Base-by-base conservation (phyloP, 1,284 basidiomycete genomes). In the Apiotrichum sp. region DNA sequence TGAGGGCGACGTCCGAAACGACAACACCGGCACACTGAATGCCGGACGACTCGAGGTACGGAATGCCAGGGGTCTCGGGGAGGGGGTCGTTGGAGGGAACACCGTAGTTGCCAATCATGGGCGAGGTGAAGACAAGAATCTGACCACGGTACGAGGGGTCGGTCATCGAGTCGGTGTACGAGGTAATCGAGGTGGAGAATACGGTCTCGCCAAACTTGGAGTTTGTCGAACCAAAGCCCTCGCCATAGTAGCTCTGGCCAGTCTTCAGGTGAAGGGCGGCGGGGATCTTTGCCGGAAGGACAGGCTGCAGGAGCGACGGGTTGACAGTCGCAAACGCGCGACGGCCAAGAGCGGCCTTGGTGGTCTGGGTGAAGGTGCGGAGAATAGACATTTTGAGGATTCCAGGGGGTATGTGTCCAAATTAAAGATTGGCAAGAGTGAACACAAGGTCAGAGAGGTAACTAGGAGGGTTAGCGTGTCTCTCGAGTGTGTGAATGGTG, bases 131-230 rank as follows among this genome's bases (percentile, higher is more conserved):
- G 58, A 98, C 93, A 60, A 99, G 84, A 66, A 98, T 92, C 78
- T 99, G 96, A 53, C 92, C 89, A 39, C 91, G 89, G 78, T 99
- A 98, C 8, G 96, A 98, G 6, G 95, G 95, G 74, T 99, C 95
- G 47, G 95, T 99, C 91, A 99, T 96, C 13, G 93, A 97, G 78
- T 99, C 96, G 54, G 93, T 98, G 78, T 99, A 98, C 53, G 92
- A 96, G 6, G 96, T 99, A 75, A 98, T 98, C 52, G 91, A 93
- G 38, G 95, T 99, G 31, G 92, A 95, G 78, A 99, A 99, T 34
- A 99, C 95, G 3, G 95, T 96, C 80, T 99, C 95, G 60, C 96
- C 96, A 78, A 84, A 98, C 57, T 86, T 85, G 69, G 89, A 93
- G 69, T 82, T 86, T 46, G 86, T 85, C 29, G 90, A 86, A 62